A percentile compares a stretch with the other conserved stretches of the same genome.
phyloP scores from a whole-genome alignment of 2,329 filamentous ascomycete genomes.

The Chaetomium globosum region DNA sequence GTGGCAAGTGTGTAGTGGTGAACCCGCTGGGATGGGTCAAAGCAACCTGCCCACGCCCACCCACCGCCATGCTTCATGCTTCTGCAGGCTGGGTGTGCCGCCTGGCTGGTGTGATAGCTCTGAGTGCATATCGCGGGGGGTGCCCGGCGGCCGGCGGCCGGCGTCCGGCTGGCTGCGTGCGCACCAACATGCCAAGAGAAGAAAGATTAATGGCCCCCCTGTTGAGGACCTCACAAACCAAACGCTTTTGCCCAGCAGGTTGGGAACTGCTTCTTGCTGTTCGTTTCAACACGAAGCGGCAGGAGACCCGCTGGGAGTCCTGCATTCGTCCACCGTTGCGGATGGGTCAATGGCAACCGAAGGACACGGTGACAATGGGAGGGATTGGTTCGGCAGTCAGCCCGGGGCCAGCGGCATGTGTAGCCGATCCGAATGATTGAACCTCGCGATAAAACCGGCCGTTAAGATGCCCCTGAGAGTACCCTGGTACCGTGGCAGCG shows the following conservation, averaged over 20 bases:
- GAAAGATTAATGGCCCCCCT: background rate
- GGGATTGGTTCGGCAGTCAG: slow-evolving; percentile 4
- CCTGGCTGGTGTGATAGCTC: background rate
- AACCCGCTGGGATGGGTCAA: background rate
- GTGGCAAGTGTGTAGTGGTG: background rate
- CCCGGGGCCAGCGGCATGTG: slow-evolving; percentile 1
- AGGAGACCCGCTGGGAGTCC: background rate
- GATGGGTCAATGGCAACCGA: slow-evolving; percentile 12
- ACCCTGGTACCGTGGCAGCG: background rate
- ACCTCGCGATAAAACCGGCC: background rate
- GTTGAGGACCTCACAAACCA: background rate
- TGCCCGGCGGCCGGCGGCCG: no score
- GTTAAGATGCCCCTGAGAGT: slow-evolving; percentile 3
- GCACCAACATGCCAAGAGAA: background rate
- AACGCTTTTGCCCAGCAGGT: background rate
- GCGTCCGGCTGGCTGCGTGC: background rate
- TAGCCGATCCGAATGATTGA: slow-evolving; percentile 12
- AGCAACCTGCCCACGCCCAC: background rate
- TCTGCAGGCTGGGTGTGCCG: background rate
- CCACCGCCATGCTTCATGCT: background rate
- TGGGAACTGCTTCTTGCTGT: background rate
- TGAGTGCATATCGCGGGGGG: background rate
- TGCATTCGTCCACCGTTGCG: background rate
- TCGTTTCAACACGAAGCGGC: background rate
- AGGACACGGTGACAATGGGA: slow-evolving; percentile 10